phyloP scores from a whole-genome alignment of 129 eudicot genomes.

The Centaurea solstitialis region DNA sequence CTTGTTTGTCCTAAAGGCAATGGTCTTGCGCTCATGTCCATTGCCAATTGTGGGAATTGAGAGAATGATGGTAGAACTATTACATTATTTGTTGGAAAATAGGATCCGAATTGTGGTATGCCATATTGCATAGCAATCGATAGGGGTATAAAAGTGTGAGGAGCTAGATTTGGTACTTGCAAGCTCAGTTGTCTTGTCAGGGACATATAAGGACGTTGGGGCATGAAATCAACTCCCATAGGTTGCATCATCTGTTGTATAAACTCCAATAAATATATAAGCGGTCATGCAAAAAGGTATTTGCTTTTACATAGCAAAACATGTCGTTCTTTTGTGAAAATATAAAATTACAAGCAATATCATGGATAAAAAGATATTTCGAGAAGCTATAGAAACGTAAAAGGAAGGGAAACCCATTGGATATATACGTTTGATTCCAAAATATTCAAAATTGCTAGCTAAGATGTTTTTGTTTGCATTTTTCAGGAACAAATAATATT shows the following conservation, averaged over 20 bases:
- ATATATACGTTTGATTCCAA: no score
- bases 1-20: neutral
- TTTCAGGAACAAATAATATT: no score
- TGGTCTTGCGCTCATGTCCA: neutral
- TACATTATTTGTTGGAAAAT: constrained; percentile 3
- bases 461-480: no score
- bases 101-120: constrained; percentile 1
- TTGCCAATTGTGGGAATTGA: constrained; percentile 6
- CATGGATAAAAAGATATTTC: neutral
- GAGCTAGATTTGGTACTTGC: constrained; percentile 10
- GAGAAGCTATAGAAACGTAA: neutral
- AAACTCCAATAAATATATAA: neutral
- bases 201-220: constrained; percentile 5
- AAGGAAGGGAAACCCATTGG: neutral
- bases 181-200: neutral
- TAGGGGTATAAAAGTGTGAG: neutral
- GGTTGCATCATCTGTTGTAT: constrained; percentile 14
- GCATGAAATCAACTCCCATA: constrained; percentile 4
- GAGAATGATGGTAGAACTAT: neutral
- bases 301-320: neutral
- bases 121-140: constrained; percentile 1
- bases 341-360: no score
- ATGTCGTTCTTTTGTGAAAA: neutral
- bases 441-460: no score
- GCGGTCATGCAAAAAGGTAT: neutral